Base-by-base conservation (phyloP, 139 green algal genomes). In the Chlorella sorokiniana region DNA sequence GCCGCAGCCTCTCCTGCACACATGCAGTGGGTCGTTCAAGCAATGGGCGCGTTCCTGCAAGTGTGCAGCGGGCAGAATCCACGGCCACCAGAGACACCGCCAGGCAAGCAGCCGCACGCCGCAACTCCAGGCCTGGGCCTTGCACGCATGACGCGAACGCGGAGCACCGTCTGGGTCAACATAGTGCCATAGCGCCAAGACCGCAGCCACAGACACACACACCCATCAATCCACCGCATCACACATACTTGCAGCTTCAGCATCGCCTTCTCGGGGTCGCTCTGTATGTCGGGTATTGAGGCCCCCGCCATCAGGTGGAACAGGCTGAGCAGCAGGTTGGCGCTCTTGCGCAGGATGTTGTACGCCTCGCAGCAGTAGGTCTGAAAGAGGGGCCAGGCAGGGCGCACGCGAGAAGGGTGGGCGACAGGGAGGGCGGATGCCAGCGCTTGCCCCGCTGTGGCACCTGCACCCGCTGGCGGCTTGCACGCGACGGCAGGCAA, bases 311-410 rank as follows among this genome's bases (percentile, higher is more conserved):
- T 99, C 23, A 99, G 91, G 86, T 98, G 94, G 81, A 99, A 93
- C 29, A 99, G 89, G 64, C 91, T 96, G 70, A 99, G 83, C 42
- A 99, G 93, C 20, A 99, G 92, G 82, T 93, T 92, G n/a, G 91
- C 87, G 31, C 79, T 92, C 90, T 98, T 98, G 64, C 97, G 91
- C 81, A 99, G 87, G 82, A 99, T 98, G 93, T 99, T 99, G 91
- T 97, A 99, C 22, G 97, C 97, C 90, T 99, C 96, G 64, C 91
- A 96, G 63, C 84, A 91, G 77, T 91, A 92, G 81, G 89, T 94
- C 70, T 90, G 86, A 86, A 93, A 94, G 67, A 81, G 59, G 31
- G 51, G 10, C 62, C 73, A 76, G 48, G 25, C 3, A 6, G 1
- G 67, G 9, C 1, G 23, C 7, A 23, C 31, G 45, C 40, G 44